Evolutionary conservation across 1,284 basidiomycete species (phyloP).

Genomic region (Leucoagaricus sp.): DNA sequence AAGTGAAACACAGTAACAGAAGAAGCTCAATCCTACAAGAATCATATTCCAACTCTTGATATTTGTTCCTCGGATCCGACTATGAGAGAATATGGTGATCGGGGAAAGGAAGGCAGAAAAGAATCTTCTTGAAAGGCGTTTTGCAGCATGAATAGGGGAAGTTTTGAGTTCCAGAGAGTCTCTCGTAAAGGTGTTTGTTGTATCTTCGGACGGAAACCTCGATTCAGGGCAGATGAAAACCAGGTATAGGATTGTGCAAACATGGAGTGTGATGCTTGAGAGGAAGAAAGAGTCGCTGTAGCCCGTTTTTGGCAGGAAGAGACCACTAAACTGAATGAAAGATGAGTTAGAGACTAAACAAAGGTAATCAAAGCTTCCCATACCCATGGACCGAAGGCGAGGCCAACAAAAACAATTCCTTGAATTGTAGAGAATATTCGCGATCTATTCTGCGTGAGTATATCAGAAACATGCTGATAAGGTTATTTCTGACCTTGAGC

Average conservation of each 20-base stretch:
- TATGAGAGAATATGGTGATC: slow-evolving; percentile 49
- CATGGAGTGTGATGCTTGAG: slow-evolving; percentile 38
- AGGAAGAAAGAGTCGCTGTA: slow-evolving; percentile 40
- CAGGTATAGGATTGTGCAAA: slow-evolving; percentile 40
- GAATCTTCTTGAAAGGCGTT: slow-evolving; percentile 27
- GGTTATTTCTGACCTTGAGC: slow-evolving; percentile 40
- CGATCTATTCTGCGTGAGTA: slow-evolving; percentile 30
- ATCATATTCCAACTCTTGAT: slow-evolving; percentile 49
- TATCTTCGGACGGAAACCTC: slow-evolving; percentile 24
- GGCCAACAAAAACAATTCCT: slow-evolving; percentile 50
- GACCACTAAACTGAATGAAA: slow-evolving; percentile 29
- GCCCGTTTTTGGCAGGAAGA: slow-evolving; percentile 33
- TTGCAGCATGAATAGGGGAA: slow-evolving; percentile 25
- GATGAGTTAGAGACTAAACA: slow-evolving; percentile 5
- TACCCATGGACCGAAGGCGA: slow-evolving; percentile 54
- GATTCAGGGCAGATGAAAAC: slow-evolving; percentile 50
- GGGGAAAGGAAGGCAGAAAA: slow-evolving; percentile 41
- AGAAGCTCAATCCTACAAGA: slow-evolving; percentile 43
- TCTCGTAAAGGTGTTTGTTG: slow-evolving; percentile 18
- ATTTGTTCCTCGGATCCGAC: slow-evolving; percentile 30
- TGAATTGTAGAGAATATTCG: slow-evolving; percentile 54
- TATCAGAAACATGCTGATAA: neutral
- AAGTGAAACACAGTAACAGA: slow-evolving; percentile 50
- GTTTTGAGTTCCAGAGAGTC: slow-evolving; percentile 25
- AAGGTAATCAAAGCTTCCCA: slow-evolving; percentile 16